A percentile compares a stretch with the other conserved stretches of the same genome.
Conservation (phyloP, 2,329 filamentous ascomycete species). For the Alternaria solani region DNA sequence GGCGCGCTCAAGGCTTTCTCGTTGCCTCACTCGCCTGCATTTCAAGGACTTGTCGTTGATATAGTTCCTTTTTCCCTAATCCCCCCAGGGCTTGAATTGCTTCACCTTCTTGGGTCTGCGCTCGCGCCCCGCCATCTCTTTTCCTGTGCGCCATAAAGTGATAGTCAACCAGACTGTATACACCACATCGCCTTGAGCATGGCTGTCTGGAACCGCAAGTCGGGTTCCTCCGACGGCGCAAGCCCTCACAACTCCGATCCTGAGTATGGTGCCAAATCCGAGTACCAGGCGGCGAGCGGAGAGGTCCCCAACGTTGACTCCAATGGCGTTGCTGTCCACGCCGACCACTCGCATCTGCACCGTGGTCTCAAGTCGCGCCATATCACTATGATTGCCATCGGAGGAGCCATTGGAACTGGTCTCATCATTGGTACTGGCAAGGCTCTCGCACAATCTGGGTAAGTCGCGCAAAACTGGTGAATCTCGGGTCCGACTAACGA, state of each 20-base stretch:
- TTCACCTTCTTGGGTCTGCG: constrained; percentile 17
- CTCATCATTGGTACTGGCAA: constrained; percentile 72
- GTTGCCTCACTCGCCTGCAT: constrained; percentile 24
- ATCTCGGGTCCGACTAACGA: constrained; percentile 21
- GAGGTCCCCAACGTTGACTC: constrained; percentile 21
- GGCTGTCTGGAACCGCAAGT: constrained; percentile 41
- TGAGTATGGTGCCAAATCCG: constrained; percentile 27
- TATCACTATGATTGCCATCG: constrained; percentile 73
- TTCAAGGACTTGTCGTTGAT: constrained; percentile 20
- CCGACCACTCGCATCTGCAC: constrained; percentile 53
- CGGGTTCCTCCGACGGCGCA: constrained; percentile 37
- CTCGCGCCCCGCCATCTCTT: constrained; percentile 2
- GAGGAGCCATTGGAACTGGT: constrained; percentile 76
- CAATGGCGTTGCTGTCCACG: constrained; percentile 39
- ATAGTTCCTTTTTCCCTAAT: not conserved
- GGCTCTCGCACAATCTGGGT: constrained; percentile 59
- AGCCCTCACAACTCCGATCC: constrained; percentile 35
- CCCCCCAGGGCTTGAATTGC: not conserved
- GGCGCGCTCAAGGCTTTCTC: constrained; percentile 27
- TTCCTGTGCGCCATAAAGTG: constrained; percentile 15
- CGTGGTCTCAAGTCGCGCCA: constrained; percentile 64
- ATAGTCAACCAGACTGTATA: constrained; percentile 3
- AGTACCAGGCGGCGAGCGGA: constrained; percentile 24
- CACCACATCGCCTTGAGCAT: constrained; percentile 21
- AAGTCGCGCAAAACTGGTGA: constrained; percentile 18